A percentile compares a stretch with the other conserved stretches of the same genome.
These are phyloP conservation scores for Tagetes patula DNA, from an alignment of 129 eudicot genomes.

Conservation along the genomic window DNA sequence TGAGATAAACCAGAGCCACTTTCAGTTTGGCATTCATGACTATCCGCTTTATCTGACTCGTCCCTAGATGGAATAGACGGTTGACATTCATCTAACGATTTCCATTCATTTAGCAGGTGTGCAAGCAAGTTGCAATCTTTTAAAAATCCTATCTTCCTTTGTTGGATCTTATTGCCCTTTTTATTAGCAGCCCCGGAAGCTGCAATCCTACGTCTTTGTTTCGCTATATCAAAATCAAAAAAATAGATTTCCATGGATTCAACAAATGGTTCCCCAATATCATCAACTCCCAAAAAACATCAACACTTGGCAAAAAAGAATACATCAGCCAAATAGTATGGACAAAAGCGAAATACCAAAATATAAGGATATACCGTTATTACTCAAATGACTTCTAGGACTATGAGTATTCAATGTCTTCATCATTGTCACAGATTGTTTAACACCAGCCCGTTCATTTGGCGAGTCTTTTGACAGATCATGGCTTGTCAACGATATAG, in stretches of 20 bases:
- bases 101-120: neutral
- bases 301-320: too few species aligned
- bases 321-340: too few species aligned
- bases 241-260: too few species aligned
- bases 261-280: too few species aligned
- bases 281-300: too few species aligned
- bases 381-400: slow-evolving; percentile 23
- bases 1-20: slow-evolving; percentile 3
- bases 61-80: neutral
- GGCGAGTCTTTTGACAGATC: neutral
- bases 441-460: neutral
- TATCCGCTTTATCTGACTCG: neutral
- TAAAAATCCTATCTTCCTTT: neutral
- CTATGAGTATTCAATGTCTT: slow-evolving; percentile 14
- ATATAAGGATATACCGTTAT: neutral
- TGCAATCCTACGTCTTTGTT: neutral
- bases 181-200: neutral
- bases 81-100: neutral
- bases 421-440: neutral
- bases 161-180: slow-evolving; percentile 8
- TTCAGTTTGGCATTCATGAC: slow-evolving; percentile 19
- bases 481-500: slow-evolving; percentile 10
- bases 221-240: neutral
- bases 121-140: neutral
- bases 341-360: too few species aligned